Percentiles rank a stretch among this genome's conserved stretches.
These are phyloP conservation scores for Saccharomyces kudriavzevii DNA, from an alignment of 805 yeast species.

Conservation along the genomic window DNA sequence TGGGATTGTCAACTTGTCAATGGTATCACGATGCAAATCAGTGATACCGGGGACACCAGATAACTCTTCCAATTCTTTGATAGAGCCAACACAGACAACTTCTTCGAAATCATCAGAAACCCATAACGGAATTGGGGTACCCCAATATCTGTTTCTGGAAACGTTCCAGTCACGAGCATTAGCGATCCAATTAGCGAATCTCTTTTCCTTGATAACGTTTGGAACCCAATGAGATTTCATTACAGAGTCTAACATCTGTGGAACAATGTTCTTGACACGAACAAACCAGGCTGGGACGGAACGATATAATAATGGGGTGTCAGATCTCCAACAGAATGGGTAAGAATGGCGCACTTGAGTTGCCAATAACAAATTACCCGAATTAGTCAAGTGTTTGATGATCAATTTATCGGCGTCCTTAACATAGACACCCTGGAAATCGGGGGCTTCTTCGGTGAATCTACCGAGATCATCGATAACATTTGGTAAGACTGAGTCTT, in stretches of 20 bases:
- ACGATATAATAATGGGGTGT: conserved; percentile 91
- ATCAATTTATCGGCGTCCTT: conserved; percentile 93
- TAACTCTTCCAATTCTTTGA: conserved; percentile 75
- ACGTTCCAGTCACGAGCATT: conserved; percentile 99
- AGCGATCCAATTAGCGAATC: conserved; percentile 96
- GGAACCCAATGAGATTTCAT: conserved; percentile 95
- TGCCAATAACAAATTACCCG: conserved; percentile 65
- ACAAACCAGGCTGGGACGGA: conserved; percentile 99
- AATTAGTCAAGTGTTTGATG: conserved; percentile 71
- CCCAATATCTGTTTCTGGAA: conserved; percentile 98
- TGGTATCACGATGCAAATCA: conserved; percentile 89
- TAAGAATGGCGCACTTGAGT: conserved; percentile 90
- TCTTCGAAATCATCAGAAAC: conserved; percentile 89
- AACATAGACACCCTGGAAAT: conserved; percentile 76
- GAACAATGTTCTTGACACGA: conserved; percentile 77
- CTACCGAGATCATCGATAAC: conserved; percentile 92
- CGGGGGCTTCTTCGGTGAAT: conserved; percentile 67
- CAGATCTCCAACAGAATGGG: conserved; percentile 99
- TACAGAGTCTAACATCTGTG: conserved; percentile 80
- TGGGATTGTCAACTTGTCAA: conserved; percentile 89
- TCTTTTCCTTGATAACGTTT: conserved; percentile 75
- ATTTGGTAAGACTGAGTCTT: conserved; percentile 70
- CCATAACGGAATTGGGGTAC: conserved; percentile 98
- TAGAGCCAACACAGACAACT: conserved; percentile 86
- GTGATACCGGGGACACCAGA: conserved; percentile 75